Evolutionary conservation across 306 rosid genomes (phyloP), one percentile per base, ranked within the genome.

Genomic region (Cucumis cinereus): DNA sequence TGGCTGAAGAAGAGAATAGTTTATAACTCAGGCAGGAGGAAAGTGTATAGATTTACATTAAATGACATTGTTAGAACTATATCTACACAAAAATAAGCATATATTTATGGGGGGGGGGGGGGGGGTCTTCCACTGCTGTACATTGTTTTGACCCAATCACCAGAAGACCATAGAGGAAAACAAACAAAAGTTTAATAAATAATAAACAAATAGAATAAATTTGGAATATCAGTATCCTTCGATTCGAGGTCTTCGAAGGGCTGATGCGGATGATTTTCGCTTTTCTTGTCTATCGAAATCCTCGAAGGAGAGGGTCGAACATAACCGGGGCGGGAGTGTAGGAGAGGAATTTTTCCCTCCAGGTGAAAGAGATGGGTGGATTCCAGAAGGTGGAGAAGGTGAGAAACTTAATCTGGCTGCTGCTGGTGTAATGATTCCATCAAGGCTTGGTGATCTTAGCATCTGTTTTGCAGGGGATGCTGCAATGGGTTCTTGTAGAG

Each of bases 391-490:
- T 0, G 89, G 96, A 8, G 99, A 89, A 1, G 98, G 99, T 0
- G 95, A 92, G 84, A 82, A 90, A 78, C 89, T 90, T 78, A 77
- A 62, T 81, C 91, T 85, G 7, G 92, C 96, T 2, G 87, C 96
- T 2, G 87, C 83, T 22, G 91, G 97, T 50, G 78, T 68, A 10
- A 90, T 41, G 70, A 94, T 87, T 62, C 91, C 96, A 11, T 95
- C 89, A 35, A 92, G 91, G 86, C 99, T 95, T 0, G 99, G 99
- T 6, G 99, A 95, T 82, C 90, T 90, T 19, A 84, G 87, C 96
- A 95, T 95, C 0, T 80, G 84, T 73, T 84, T 95, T 79, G 89
- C 89, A 1, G 89, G 75, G 77, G 82, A 26, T 24, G 90, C 47
- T 13, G 90, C 56, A 23, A 88, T 87, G 16, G 99, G 98, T 38